Percentiles rank a stretch among this genome's conserved stretches.
Conservation (phyloP, 495 filamentous ascomycete genomes). For the Durotheca rogersii region DNA sequence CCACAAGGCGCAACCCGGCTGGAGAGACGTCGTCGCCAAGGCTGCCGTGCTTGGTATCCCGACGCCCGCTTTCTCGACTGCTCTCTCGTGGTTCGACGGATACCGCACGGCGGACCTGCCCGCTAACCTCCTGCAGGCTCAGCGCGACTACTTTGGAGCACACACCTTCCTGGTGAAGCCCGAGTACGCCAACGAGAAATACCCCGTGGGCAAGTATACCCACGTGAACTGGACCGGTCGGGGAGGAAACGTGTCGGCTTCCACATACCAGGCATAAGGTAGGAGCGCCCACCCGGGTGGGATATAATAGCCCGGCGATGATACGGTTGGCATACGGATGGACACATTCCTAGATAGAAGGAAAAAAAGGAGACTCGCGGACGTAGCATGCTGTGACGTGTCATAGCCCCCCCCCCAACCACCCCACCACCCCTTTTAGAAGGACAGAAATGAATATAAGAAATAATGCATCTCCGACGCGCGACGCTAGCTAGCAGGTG, state of each 20-base stretch:
- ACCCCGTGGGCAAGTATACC: conserved; percentile 83
- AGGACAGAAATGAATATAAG: conserved; percentile 26
- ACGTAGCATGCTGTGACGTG: conserved; percentile 21
- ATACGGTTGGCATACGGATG: conserved; percentile 6
- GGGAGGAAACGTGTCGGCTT: conserved; percentile 93
- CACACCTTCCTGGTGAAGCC: conserved; percentile 99
- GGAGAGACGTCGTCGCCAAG: conserved; percentile 93
- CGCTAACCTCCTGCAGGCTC: conserved; percentile 96
- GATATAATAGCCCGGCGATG: conserved; percentile 8
- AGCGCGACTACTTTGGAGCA: conserved; percentile 98
- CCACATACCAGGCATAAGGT: conserved; percentile 91
- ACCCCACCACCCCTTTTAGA: conserved; percentile 15
- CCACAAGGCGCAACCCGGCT: conserved; percentile 91
- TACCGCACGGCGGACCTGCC: conserved; percentile 94
- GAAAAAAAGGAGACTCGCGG: conserved; percentile 12
- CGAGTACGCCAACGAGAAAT: conserved; percentile 77
- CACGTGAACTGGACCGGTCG: conserved; percentile 99
- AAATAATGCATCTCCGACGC: no score
- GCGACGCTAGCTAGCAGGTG: no score
- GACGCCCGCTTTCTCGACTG: conserved; percentile 92
- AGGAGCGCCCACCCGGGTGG: not conserved
- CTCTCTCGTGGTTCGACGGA: conserved; percentile 96
- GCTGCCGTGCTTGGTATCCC: conserved; percentile 91
- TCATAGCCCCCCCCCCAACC: no score
- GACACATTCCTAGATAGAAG: conserved; percentile 16